Base-by-base conservation (phyloP, 106 monocot species). In the Apostasia shenzhenica region DNA sequence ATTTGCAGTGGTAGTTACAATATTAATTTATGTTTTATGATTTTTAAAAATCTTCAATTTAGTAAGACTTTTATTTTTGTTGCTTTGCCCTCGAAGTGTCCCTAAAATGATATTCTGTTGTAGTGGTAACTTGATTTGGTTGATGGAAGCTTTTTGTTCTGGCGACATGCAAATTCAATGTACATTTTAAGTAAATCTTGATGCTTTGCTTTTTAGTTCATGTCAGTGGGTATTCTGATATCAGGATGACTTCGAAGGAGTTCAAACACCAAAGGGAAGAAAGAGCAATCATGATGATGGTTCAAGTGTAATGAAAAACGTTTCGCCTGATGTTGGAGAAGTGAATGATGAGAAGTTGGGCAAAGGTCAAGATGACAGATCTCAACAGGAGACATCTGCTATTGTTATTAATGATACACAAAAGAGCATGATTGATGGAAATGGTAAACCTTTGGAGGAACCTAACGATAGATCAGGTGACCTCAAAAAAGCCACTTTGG, bases 271-370 rank as follows among this genome's bases (percentile, higher is more conserved):
- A 12, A 12, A 68, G 41, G 51, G 5, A 52, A 61, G 5, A 52
- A 61, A 58, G 4, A 54, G 61, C 52, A 54, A 40, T 10, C 38
- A 3, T 54, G 54, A 14, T 50, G 46, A 37, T 7, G 57, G 58
- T 66, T 38, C 46, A 46, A 61, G 8, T 44, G 67, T 6, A 5
- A 8, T 51, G 42, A 61, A 72, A 11, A 59, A 54, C 11, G 45
- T 48, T 57, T 70, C 64, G 8, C 79, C 69, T 55, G 67, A 48
- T 80, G 26, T 1, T 8, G 54, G 51, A 13, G 75, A 77, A 48
- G 76, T 7, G 1, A 64, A 54, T 47, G 73, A 55, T 59, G 61
- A 67, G 61, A 62, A 76, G 68, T 66, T 59, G 48, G 38, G 14
- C 43, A 55, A 10, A 55, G 60, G 79, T 40, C 53, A 75, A 41